Percentiles rank a stretch among this genome's conserved stretches.
phyloP scores from a whole-genome alignment of 306 rosid genomes.

The Citrullus amarus region DNA sequence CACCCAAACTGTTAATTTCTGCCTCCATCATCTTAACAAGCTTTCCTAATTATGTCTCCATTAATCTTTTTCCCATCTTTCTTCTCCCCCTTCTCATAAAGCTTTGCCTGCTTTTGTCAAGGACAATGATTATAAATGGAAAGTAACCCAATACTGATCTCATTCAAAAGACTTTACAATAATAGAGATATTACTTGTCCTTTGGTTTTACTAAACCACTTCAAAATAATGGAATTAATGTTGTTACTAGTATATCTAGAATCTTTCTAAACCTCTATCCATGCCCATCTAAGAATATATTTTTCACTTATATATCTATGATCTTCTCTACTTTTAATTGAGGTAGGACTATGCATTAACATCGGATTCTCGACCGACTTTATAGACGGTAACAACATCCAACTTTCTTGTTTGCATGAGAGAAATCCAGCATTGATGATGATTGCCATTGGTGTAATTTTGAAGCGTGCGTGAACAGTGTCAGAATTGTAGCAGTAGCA shows the following conservation, averaged over 20 bases:
- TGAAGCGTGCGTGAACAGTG: conserved; percentile 5
- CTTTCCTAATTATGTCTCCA: neutral
- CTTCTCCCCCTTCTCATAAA: neutral
- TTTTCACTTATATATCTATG: neutral
- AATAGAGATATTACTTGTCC: neutral
- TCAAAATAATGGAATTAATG: no score
- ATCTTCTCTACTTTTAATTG: neutral
- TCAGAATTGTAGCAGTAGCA: neutral
- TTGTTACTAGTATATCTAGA: no score
- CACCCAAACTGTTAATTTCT: neutral
- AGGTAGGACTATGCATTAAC: neutral
- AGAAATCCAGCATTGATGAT: neutral
- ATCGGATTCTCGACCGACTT: neutral
- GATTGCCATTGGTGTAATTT: neutral
- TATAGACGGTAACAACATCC: neutral
- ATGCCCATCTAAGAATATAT: no score
- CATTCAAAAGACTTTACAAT: neutral
- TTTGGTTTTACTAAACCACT: no score
- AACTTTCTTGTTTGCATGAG: neutral
- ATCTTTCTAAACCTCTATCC: no score
- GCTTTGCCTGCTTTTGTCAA: neutral
- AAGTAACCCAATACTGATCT: neutral
- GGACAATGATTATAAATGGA: no score
- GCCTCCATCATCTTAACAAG: neutral
- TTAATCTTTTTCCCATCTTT: neutral